phyloP scores from a whole-genome alignment of 2,329 filamentous ascomycete species.

The Aspergillus flavus region DNA sequence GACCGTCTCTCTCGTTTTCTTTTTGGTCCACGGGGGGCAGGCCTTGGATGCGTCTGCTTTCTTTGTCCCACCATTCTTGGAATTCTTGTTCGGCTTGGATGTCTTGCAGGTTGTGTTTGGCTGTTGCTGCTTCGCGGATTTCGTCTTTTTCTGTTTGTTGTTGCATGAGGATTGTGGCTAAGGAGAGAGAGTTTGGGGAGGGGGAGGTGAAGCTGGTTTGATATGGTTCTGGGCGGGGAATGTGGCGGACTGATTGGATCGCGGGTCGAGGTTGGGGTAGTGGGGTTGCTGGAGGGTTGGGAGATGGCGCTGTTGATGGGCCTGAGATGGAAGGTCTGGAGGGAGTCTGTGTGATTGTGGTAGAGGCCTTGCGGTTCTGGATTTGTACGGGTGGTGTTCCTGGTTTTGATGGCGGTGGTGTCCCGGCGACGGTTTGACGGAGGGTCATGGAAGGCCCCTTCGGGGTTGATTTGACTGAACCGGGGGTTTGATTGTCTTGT shows the following conservation, averaged over 20 bases:
- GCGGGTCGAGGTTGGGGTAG: constrained; percentile 27
- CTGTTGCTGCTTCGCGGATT: constrained; percentile 74
- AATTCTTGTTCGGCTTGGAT: constrained; percentile 98
- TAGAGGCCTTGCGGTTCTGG: constrained; percentile 36
- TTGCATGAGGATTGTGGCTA: constrained; percentile 86
- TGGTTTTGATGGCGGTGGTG: constrained; percentile 33
- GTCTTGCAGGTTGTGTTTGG: constrained; percentile 86
- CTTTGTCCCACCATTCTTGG: constrained; percentile 63
- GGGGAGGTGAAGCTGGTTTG: constrained; percentile 49
- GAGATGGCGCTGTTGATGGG: constrained; percentile 46
- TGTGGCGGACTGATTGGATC: constrained; percentile 54
- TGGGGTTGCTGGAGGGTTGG: constrained; percentile 21
- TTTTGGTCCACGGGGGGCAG: constrained; percentile 21
- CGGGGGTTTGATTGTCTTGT: constrained; percentile 16
- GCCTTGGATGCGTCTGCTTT: constrained; percentile 41
- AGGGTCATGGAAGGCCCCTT: constrained; percentile 58
- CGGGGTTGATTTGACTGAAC: constrained; percentile 30
- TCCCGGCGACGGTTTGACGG: constrained; percentile 61
- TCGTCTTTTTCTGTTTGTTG: constrained; percentile 82
- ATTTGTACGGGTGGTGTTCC: constrained; percentile 48
- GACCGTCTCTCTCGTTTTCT: constrained; percentile 14
- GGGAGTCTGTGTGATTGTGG: constrained; percentile 16
- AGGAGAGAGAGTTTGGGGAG: constrained; percentile 68
- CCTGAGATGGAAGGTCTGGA: constrained; percentile 23
- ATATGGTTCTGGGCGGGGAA: constrained; percentile 40